phyloP scores from a whole-genome alignment of 2,329 filamentous ascomycete species.

The Trichoderma endophyticum region DNA sequence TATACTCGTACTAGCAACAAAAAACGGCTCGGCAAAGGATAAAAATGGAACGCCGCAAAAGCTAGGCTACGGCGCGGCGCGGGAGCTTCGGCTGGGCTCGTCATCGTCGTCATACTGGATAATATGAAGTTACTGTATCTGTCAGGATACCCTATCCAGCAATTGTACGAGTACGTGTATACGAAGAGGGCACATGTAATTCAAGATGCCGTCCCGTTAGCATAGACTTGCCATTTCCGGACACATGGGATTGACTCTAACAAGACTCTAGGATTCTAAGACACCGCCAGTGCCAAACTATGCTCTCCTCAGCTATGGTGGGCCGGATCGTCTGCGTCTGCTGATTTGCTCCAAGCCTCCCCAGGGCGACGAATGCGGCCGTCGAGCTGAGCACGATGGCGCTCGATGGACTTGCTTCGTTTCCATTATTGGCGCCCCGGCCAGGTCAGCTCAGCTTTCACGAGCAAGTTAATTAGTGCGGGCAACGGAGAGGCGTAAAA shows the following conservation, averaged over 20 bases:
- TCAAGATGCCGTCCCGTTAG: background rate
- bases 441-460: background rate
- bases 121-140: background rate
- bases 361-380: conserved; percentile 2
- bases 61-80: background rate
- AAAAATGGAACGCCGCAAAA: conserved; percentile 1
- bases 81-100: conserved; percentile 5
- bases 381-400: background rate
- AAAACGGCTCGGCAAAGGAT: background rate
- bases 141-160: background rate
- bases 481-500: background rate
- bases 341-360: conserved; percentile 12
- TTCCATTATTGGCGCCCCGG: background rate
- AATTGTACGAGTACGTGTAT: background rate
- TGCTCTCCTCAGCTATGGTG: background rate
- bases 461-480: background rate
- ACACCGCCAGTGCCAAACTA: background rate
- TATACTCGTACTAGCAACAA: background rate
- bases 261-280: background rate
- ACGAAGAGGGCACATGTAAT: background rate
- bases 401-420: background rate
- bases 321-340: background rate
- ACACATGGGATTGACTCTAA: background rate
- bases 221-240: background rate
- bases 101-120: background rate